phyloP scores from a whole-genome alignment of 2,329 filamentous ascomycete genomes.

The Geosmithia morbida region DNA sequence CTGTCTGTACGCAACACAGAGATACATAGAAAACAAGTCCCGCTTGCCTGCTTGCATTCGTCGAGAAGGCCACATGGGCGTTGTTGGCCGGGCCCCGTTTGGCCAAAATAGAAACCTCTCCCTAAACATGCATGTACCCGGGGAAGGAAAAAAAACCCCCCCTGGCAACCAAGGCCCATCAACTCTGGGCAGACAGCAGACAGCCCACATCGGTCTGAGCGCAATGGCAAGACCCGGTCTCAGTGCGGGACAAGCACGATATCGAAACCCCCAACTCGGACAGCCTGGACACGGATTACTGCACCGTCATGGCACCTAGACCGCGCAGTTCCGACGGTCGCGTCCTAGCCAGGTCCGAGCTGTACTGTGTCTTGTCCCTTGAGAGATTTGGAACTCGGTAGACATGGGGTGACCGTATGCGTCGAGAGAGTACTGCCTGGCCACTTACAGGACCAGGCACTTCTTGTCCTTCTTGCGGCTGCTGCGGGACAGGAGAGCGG shows the following conservation, averaged over 20 bases:
- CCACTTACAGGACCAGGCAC: slow-evolving; percentile 68
- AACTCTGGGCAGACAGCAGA: slow-evolving; percentile 10
- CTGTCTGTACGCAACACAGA: slow-evolving; percentile 12
- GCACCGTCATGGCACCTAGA: no score
- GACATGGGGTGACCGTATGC: slow-evolving; percentile 10
- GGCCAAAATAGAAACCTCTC: no score
- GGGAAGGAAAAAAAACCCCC: no score
- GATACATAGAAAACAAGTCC: slow-evolving; percentile 19
- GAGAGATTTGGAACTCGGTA: slow-evolving; percentile 13
- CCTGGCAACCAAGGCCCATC: neutral
- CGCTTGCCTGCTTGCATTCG: slow-evolving; percentile 10
- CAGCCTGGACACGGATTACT: slow-evolving; percentile 1
- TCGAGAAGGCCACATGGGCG: neutral
- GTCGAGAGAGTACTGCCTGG: slow-evolving; percentile 8
- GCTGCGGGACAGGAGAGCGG: slow-evolving; percentile 67
- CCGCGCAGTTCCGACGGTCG: no score
- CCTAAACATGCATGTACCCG: no score
- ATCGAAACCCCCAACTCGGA: slow-evolving; percentile 26
- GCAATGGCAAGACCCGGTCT: neutral
- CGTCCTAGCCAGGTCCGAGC: no score
- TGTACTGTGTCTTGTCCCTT: neutral
- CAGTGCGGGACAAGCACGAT: slow-evolving; percentile 14
- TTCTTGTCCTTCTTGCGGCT: slow-evolving; percentile 51
- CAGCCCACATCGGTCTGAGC: neutral
- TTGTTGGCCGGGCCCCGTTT: no score